Conservation (phyloP, 2,329 filamentous ascomycete species). For the Gnomoniopsis smithogilvyi region DNA sequence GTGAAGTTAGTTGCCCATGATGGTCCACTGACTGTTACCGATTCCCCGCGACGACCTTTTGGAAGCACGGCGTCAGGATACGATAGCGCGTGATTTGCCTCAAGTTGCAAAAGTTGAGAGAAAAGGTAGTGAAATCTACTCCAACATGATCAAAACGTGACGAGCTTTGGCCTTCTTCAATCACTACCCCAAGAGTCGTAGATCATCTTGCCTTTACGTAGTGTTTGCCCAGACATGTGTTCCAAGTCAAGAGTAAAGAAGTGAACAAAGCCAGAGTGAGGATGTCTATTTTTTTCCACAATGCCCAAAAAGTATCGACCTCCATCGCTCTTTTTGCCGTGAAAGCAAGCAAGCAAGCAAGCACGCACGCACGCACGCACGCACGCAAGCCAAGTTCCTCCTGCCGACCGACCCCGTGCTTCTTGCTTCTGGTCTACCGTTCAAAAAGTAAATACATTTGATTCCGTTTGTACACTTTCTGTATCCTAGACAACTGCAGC, state of each 20-base stretch:
- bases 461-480: conserved; percentile 1
- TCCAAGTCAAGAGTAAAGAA: not conserved
- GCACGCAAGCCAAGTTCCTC: not conserved
- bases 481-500: not conserved
- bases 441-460: not conserved
- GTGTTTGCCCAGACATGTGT: no score
- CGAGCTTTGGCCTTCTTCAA: no score
- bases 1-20: not conserved
- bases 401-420: not conserved
- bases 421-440: conserved; percentile 5
- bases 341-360: not conserved
- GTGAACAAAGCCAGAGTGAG: conserved; percentile 8
- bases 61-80: not conserved
- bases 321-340: not conserved
- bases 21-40: not conserved
- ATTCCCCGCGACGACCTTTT: not conserved
- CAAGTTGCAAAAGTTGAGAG: no score
- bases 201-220: no score
- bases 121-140: no score
- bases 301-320: not conserved
- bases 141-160: no score
- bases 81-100: not conserved
- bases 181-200: no score
- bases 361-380: no score
- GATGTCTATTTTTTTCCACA: conserved; percentile 14